Conservation (phyloP, 2,329 filamentous ascomycete species). For the Aspergillus hiratsukae region DNA sequence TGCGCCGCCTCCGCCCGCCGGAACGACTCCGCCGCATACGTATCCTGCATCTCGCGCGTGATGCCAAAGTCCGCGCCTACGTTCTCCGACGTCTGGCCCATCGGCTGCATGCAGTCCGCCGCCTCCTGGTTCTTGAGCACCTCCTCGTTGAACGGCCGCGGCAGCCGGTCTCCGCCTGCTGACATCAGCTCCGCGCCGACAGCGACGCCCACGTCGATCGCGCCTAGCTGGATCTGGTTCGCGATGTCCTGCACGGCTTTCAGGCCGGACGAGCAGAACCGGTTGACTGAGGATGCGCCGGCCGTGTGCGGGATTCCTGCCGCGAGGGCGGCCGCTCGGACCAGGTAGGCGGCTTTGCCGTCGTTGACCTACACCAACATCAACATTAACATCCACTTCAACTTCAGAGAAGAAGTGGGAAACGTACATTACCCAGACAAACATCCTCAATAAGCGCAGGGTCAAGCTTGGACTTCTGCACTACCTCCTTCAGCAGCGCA, state of each 20-base stretch:
- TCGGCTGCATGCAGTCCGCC: slow-evolving; percentile 82
- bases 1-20: slow-evolving; percentile 82
- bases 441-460: slow-evolving; percentile 83
- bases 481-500: slow-evolving; percentile 72
- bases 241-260: slow-evolving; percentile 95
- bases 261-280: slow-evolving; percentile 95
- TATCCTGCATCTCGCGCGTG: slow-evolving; percentile 73
- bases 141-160: slow-evolving; percentile 70
- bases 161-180: slow-evolving; percentile 63
- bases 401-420: no score
- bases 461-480: slow-evolving; percentile 70
- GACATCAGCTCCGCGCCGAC: slow-evolving; percentile 89
- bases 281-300: slow-evolving; percentile 76
- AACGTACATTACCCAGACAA: slow-evolving; percentile 78
- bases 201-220: slow-evolving; percentile 83
- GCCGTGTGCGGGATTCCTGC: slow-evolving; percentile 92
- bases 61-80: slow-evolving; percentile 88
- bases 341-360: slow-evolving; percentile 81
- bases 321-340: slow-evolving; percentile 80
- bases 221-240: slow-evolving; percentile 72
- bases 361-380: slow-evolving; percentile 79
- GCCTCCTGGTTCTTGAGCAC: slow-evolving; percentile 74
- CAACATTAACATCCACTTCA: no score
- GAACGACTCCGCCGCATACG: slow-evolving; percentile 82
- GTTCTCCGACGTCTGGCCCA: slow-evolving; percentile 98